Base-by-base conservation (phyloP, 2,329 filamentous ascomycete genomes). In the Phialemonium atrogriseum region DNA sequence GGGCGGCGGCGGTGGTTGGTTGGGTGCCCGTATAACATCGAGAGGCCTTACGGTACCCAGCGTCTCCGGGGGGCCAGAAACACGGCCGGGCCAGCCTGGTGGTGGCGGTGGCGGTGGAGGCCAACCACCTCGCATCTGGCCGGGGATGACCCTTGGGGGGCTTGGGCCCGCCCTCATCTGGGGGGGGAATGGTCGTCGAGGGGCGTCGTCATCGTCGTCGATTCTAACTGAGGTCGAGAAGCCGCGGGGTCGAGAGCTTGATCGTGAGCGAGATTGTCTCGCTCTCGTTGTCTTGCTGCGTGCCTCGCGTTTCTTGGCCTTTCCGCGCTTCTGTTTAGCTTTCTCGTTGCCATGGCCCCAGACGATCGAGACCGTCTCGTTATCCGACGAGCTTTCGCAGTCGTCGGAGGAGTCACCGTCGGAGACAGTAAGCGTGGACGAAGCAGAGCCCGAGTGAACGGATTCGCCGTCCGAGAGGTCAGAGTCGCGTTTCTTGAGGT, bases 321-420 rank as follows among this genome's bases (percentile, higher is more conserved):
- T 40, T 10, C 10, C 27, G 23, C 23, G 7, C 22, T 33, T 40
- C 16, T 30, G 23, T 12, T 21, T 23, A 25, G 22, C 19, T 21
- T 37, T 30, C 32, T 35, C 42, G 18, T 12, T 27, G 19, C 18
- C 14, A 12, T 20, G 25, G 8, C 36, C 32, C 1, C 38, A 40
- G 7, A 25, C 25, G 24, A 46, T 31, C 2, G 40, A 45, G 5
- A 42, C 36, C 5, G 39, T 43, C 32, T 48, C 45, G 17, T 42
- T 30, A 22, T 42, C 42, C 7, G 41, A 42, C 11, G 42, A 32
- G 10, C 34, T 36, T 26, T 42, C 45, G 31, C 38, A 40, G 25
- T 24, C 24, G 13, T 38, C 39, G 13, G 23, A 34, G 20, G 30
- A 23, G 8, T 17, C 10, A 11, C 24, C 19, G 11, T 40, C 35